Evolutionary conservation across 1,284 basidiomycete species (phyloP), one percentile per base, ranked within the genome.

Genomic region (Athelia sp.): DNA sequence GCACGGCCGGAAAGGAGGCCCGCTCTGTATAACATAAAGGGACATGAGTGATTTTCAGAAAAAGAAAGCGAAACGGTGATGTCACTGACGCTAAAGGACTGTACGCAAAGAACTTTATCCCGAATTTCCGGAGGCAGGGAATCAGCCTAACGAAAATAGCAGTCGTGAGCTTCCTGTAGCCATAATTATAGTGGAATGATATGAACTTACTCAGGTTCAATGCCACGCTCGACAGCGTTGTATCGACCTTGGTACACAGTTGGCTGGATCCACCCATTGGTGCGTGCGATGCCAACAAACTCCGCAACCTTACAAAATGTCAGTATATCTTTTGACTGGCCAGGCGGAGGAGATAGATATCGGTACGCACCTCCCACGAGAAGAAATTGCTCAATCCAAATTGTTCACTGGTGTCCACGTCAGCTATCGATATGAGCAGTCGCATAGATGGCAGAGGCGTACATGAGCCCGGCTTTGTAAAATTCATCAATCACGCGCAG

Each of bases 191-290:
- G 18, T 26, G 18, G n/a, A n/a, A n/a, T 44, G 18, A 6, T 10
- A 17, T 14, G 2, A 45, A 13, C 55, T 24, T 21, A 58, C 52
- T 72, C 71, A 3, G 60, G 57, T 50, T 72, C 71, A 42, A 66
- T 61, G 8, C 60, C 56, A 17, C 58, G 51, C 24, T 56, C 51
- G 11, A 58, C 45, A 9, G 52, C 53, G 38, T 47, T 58, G 26
- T 55, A 60, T 44, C 59, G 47, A 6, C 70, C 73, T 56, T 78
- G 73, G 54, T 76, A 76, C 11, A 74, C 67, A 1, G 65, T 63
- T 0, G 75, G 75, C 52, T 64, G 56, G 47, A 71, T 52, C 59
- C 61, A 72, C 14, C 57, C 59, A 40, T 72, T 59, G 19, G 49
- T 36, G 2, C 64, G 54, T 45, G 62, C 64, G 29, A 71, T 54